Percentiles rank a stretch among this genome's conserved stretches.
Conservation (phyloP, 2,329 filamentous ascomycete species). For the Sphaceloma murrayae region DNA sequence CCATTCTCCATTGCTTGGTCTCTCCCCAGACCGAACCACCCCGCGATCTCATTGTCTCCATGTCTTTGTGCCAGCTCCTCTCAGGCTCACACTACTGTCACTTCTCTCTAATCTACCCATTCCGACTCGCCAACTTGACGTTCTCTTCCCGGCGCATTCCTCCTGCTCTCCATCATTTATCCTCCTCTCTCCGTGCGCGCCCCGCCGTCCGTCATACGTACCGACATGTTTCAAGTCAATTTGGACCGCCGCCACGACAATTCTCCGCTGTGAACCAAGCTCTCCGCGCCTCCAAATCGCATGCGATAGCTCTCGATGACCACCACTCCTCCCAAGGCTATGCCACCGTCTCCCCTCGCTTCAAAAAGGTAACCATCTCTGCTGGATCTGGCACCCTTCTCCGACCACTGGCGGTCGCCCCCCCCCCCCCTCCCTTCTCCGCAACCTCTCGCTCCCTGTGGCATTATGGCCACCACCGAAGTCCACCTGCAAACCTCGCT, state of each 20-base stretch:
- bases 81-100: too few species aligned
- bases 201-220: constrained; percentile 6
- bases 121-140: constrained; percentile 11
- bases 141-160: constrained; percentile 6
- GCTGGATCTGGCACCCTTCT: constrained; percentile 1
- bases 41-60: too few species aligned
- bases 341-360: not conserved
- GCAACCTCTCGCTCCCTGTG: too few species aligned
- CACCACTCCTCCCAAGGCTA: not conserved
- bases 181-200: constrained; percentile 14
- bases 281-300: not conserved
- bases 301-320: constrained; percentile 6
- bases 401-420: too few species aligned
- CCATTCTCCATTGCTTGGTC: too few species aligned
- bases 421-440: constrained; percentile 1
- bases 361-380: constrained; percentile 1
- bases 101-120: constrained; percentile 1
- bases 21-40: too few species aligned
- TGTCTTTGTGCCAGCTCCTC: too few species aligned
- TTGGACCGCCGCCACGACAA: constrained; percentile 5
- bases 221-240: constrained; percentile 15
- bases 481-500: constrained; percentile 17
- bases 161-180: constrained; percentile 12
- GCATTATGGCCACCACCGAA: constrained; percentile 18
- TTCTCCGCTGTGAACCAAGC: constrained; percentile 6